Conservation (phyloP, 257 asterid species). For the Parsonsia alboflavescens region DNA sequence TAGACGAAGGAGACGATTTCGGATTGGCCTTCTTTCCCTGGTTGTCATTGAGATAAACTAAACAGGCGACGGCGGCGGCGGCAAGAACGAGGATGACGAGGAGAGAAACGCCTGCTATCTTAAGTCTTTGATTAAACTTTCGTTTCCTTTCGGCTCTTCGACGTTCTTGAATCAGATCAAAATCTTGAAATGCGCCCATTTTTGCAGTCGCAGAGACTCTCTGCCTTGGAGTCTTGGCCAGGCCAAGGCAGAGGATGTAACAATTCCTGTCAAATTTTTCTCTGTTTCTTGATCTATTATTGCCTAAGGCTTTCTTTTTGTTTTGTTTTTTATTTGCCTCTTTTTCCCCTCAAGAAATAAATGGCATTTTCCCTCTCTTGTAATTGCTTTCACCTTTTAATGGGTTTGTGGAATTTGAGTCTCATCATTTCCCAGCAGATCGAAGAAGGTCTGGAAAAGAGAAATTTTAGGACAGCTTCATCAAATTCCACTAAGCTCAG, state of each 20-base stretch:
- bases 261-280: not conserved
- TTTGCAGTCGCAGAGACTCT: slow-evolving; percentile 26
- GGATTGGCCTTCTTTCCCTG: not conserved
- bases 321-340: not conserved
- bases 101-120: slow-evolving; percentile 30
- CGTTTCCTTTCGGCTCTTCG: slow-evolving; percentile 41
- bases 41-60: slow-evolving; percentile 23
- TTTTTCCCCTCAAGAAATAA: not conserved
- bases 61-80: slow-evolving; percentile 43
- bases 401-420: slow-evolving; percentile 18
- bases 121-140: slow-evolving; percentile 34
- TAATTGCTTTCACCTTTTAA: slow-evolving; percentile 2
- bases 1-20: not conserved
- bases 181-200: slow-evolving; percentile 97
- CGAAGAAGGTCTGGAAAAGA: slow-evolving; percentile 36
- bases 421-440: slow-evolving; percentile 12
- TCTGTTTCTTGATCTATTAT: slow-evolving; percentile 6
- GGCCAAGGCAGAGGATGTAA: slow-evolving; percentile 70
- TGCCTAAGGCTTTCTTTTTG: not conserved
- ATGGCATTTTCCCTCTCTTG: not conserved
- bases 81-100: slow-evolving; percentile 34
- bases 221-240: slow-evolving; percentile 28
- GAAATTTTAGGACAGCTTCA: slow-evolving; percentile 42
- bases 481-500: slow-evolving; percentile 22
- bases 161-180: slow-evolving; percentile 77